Evolutionary conservation across 1,139 yeast genomes (phyloP), one percentile per base, ranked within the genome.

Genomic region (Geotrichum cucujoidarum): DNA sequence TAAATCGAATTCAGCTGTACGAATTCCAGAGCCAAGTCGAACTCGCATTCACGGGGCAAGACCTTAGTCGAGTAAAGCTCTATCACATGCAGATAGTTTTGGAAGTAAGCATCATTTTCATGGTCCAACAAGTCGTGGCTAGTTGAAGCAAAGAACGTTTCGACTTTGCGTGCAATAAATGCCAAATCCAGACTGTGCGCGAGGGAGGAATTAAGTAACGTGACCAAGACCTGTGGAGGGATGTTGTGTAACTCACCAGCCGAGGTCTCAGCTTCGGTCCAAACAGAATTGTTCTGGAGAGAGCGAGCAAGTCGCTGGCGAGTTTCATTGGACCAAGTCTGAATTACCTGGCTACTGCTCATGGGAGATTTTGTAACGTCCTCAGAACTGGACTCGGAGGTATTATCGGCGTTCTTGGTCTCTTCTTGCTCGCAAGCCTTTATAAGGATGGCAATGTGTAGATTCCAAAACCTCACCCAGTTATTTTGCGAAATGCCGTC

Each of bases 401-500:
- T 8, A 2, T 18, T 7, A 3, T 7, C 16, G 16, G 10, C 14
- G 16, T 20, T 33, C 16, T 14, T 7, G 8, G 20, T 22, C 16
- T 18, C 30, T 21, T 21, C 29, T 20, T 49, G 49, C 14, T 49
- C 49, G 4, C 43, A 47, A 13, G 52, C 52, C 10, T 40, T 32
- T 10, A 42, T 46, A 8, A 49, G 25, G 11, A 49, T 40, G 4
- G 52, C 52, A 22, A 49, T 21, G 20, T 49, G 37, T 10, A 49
- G 34, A 32, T 49, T 49, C 52, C 52, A 49, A 18, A 49, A 32
- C n/a, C 49, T 32, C 13, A 21, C 22, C 49, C 49, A 41, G 20
- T 29, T 6, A n/a, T 13, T 20, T 11, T 16, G 10, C 13, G 37
- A 16, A 21, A 41, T 5, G 6, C 27, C 27, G 11, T 14, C 24